Evolutionary conservation across 2,329 filamentous ascomycete species (phyloP), one percentile per base, ranked within the genome.

Genomic region (Elsinoe australis): DNA sequence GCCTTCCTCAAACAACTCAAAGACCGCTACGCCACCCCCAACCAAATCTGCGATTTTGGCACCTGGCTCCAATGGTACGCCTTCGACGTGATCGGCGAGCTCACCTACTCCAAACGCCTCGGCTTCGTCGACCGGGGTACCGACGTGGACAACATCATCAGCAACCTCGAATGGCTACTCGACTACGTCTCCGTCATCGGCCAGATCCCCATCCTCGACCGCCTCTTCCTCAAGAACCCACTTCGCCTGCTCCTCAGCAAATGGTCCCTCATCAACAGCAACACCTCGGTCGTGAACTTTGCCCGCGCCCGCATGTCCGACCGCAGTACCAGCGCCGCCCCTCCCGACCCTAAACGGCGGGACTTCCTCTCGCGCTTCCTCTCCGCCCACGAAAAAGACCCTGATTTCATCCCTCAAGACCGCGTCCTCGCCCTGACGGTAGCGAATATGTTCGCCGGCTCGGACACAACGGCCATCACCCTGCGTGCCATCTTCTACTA

Each of bases 381-480:
- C 24, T 52, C 51, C 8, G 45, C 57, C 15, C 53, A 58, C 36
- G 52, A 58, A 38, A 54, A 58, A 34, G 53, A 58, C 22, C 55
- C 56, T 9, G 54, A 58, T 7, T 39, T 55, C 10, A 54, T 59
- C 22, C 56, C 58, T 2, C 52, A 60, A 31, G 47, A 49, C 18
- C 50, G 51, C 9, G 24, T 60, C 2, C 50, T 58, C 2, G 53
- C 57, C 2, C 59, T 44, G 39, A 44, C 39, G 2, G 39, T 44
- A 9, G 29, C 34, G 5, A 29, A 44, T 21, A 44, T 44, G 12
- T 53, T 55, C 31, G 64, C 64, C 0, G 63, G 64, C 10, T 58
- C 57, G 3, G 64, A 64, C 36, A 60, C 60, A 3, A 61, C 58
- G 1, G 61, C 60, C 7, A 56, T 56, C 44, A 56, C 52, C 5